Evolutionary conservation across 768 basidiomycete species (phyloP), one percentile per base, ranked within the genome.

Genomic region (Leccinellum albellum): DNA sequence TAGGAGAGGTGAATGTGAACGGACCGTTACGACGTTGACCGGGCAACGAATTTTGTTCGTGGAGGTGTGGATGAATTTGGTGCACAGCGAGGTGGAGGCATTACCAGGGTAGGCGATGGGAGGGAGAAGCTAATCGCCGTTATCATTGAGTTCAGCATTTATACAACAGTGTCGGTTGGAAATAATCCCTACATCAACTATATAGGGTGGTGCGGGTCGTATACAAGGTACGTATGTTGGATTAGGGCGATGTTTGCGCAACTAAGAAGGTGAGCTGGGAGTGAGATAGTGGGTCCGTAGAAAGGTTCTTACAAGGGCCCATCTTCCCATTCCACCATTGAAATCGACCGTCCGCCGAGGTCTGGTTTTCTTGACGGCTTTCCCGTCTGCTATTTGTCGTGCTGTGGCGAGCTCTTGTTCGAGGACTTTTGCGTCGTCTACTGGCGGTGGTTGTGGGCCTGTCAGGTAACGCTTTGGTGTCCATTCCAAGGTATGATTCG

Each of bases 41-140:
- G 97, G 95, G 78, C 94, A 97, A 53, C 94, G 82, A 60, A 98
- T 93, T 74, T 99, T 99, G 79, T 99, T 99, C 42, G 94, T 98
- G 15, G 95, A 97, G 0, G 96, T 98, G 71, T 99, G 97, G 10
- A 98, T 88, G 64, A 97, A 98, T 70, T 97, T 95, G 45, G 95
- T 95, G 70, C 95, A 98, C 54, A 98, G 76, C 0, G 96, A 98
- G 0, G 92, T 96, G 6, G 95, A 92, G 4, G 89, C 80, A 70
- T 98, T 98, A 53, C 86, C 83, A 15, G 89, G 87, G 72, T 98
- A 98, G 28, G 94, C 95, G 71, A 88, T 86, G 1, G 97, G 89
- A 1, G 95, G 96, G 48, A 98, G 78, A n/a, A 98, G 80, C 96
- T 98, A 70, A 44, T 69, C 42, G 58, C 65, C 32, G 51, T 52